Conservation (phyloP, 2,329 filamentous ascomycete species). For the Cladosporium colombiae region DNA sequence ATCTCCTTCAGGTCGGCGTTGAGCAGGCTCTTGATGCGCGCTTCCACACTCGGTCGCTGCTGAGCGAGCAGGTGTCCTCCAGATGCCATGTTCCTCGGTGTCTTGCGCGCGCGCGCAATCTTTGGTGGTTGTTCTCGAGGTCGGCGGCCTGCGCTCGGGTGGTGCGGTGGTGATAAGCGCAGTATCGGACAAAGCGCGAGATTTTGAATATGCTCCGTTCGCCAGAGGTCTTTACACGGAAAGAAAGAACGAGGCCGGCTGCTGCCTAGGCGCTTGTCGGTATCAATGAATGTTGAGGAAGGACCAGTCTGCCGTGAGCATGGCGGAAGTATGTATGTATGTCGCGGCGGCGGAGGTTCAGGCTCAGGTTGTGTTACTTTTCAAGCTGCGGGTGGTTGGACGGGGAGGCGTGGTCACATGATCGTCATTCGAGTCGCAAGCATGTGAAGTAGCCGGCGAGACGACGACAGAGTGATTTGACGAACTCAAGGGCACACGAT, state of each 20-base stretch:
- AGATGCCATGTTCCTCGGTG: conserved; percentile 31
- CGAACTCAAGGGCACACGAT: not conserved
- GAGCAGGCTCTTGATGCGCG: conserved; percentile 53
- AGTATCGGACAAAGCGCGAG: not conserved
- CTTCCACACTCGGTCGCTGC: conserved; percentile 32
- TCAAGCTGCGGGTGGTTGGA: conserved; percentile 8
- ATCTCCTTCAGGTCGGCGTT: conserved; percentile 73
- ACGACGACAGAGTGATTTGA: not conserved
- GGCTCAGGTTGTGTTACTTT: conserved; percentile 17
- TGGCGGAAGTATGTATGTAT: conserved; percentile 4
- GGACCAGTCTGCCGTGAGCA: conserved; percentile 9
- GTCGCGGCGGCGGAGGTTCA: not conserved
- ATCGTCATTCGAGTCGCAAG: conserved; percentile 7
- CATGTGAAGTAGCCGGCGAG: conserved; percentile 1
- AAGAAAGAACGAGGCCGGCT: conserved; percentile 9
- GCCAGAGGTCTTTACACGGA: not conserved
- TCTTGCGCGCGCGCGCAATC: conserved; percentile 4
- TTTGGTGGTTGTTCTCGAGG: not conserved
- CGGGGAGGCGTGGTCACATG: conserved; percentile 12
- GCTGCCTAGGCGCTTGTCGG: not conserved
- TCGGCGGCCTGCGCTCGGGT: conserved; percentile 7
- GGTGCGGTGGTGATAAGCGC: not conserved
- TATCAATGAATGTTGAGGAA: not conserved
- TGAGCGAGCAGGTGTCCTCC: conserved; percentile 44
- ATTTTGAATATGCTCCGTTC: not conserved